Percentiles rank a stretch among this genome's conserved stretches.
phyloP scores from a whole-genome alignment of 2,329 filamentous ascomycete genomes.

The Verticillium albo-atrum region DNA sequence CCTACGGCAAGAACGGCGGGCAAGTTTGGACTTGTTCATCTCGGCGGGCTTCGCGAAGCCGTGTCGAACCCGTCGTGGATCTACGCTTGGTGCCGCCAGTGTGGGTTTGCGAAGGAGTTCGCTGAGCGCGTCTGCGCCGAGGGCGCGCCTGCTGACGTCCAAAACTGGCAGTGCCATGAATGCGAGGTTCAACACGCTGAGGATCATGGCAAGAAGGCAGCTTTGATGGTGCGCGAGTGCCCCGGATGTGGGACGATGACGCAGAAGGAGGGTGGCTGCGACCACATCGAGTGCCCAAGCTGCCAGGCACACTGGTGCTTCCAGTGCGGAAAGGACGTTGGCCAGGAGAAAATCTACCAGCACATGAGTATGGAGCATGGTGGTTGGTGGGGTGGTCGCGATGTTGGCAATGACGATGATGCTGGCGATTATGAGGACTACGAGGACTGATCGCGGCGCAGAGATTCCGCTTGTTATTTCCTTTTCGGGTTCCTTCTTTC shows the following conservation, averaged over 20 bases:
- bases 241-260: constrained; percentile 31
- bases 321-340: constrained; percentile 26
- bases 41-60: constrained; percentile 32
- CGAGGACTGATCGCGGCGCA: too few relatives aligned
- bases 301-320: constrained; percentile 35
- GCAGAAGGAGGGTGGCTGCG: constrained; percentile 30
- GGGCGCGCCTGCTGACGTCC: constrained; percentile 30
- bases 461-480: too few relatives aligned
- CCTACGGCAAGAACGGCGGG: constrained; percentile 30
- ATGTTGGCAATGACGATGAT: background rate
- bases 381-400: constrained; percentile 10
- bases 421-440: too few relatives aligned
- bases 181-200: constrained; percentile 20
- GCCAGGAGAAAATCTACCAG: constrained; percentile 23
- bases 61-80: constrained; percentile 36
- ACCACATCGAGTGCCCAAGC: constrained; percentile 28
- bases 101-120: constrained; percentile 34
- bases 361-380: constrained; percentile 30
- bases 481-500: too few relatives aligned
- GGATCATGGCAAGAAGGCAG: constrained; percentile 7
- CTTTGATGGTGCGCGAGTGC: constrained; percentile 21
- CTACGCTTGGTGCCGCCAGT: constrained; percentile 43
- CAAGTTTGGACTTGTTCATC: constrained; percentile 29
- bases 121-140: constrained; percentile 38
- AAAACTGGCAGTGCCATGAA: constrained; percentile 35